Evolutionary conservation across 495 filamentous ascomycete species (phyloP).

Genomic region (Bacidia rubella): DNA sequence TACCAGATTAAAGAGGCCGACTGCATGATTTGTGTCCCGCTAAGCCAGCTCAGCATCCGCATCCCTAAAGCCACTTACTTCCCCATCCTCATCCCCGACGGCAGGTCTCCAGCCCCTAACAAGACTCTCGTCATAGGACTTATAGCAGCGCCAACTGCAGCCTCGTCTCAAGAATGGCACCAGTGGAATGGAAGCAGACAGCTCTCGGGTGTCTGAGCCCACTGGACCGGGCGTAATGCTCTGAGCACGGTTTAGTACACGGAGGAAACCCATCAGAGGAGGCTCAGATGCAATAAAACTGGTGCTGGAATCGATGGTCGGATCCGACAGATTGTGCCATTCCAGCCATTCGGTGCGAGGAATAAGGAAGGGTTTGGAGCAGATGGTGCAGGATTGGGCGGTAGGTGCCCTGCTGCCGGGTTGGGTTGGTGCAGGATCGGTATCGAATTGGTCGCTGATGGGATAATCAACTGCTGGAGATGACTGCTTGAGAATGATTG

Average conservation of each 20-base stretch:
- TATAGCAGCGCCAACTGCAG: slow-evolving; percentile 11
- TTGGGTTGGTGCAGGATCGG: neutral
- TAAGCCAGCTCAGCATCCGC: neutral
- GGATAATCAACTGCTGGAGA: slow-evolving; percentile 21
- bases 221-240: neutral
- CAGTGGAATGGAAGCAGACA: too few species aligned
- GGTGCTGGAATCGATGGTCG: too few species aligned
- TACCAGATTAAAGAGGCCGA: too few species aligned
- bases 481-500: slow-evolving; percentile 31
- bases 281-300: too few species aligned
- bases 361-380: slow-evolving; percentile 41
- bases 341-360: slow-evolving; percentile 59
- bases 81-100: neutral
- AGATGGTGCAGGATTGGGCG: slow-evolving; percentile 46
- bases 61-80: neutral
- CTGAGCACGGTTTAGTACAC: too few species aligned
- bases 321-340: slow-evolving; percentile 49
- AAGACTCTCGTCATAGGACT: neutral
- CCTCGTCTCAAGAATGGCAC: slow-evolving; percentile 8
- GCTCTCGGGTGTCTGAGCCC: too few species aligned
- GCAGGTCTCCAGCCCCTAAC: slow-evolving; percentile 4
- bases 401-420: neutral
- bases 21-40: too few species aligned
- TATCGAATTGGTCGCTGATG: neutral
- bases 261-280: neutral